These are phyloP conservation scores for Solanum clarkiae DNA, from an alignment of 257 asterid genomes.

Conservation along the genomic window DNA sequence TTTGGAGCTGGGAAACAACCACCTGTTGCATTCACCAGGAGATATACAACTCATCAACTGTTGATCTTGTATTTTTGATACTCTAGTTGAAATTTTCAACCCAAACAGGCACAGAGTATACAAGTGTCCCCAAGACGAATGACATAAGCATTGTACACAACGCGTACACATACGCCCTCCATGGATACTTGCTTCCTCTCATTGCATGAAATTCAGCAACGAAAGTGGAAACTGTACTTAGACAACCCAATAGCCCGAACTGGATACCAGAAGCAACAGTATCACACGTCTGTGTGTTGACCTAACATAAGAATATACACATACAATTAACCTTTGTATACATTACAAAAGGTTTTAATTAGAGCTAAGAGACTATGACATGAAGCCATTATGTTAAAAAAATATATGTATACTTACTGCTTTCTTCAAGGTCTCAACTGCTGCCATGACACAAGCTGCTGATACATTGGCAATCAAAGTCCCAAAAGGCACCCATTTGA, in stretches of 20 bases:
- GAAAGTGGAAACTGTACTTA: slow-evolving; percentile 76
- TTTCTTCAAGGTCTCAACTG: slow-evolving; percentile 53
- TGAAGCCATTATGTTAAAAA: not conserved
- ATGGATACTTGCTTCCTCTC: slow-evolving; percentile 46
- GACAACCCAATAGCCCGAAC: slow-evolving; percentile 78
- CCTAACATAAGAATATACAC: slow-evolving; percentile 15
- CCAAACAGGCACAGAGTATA: slow-evolving; percentile 68
- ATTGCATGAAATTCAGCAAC: slow-evolving; percentile 73
- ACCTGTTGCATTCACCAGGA: not conserved
- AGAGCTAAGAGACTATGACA: not conserved
- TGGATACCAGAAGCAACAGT: slow-evolving; percentile 56
- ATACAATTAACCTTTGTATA: not conserved
- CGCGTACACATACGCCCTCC: slow-evolving; percentile 69
- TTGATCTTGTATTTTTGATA: not conserved
- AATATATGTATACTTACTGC: slow-evolving; percentile 23
- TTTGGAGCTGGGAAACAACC: not conserved
- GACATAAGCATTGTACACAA: slow-evolving; percentile 28
- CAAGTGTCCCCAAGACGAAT: slow-evolving; percentile 45
- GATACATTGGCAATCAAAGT: slow-evolving; percentile 79
- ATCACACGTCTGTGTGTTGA: slow-evolving; percentile 19
- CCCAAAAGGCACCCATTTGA: slow-evolving; percentile 87
- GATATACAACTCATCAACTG: not conserved
- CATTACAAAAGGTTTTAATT: not conserved
- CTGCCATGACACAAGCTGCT: slow-evolving; percentile 93
- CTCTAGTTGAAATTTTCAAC: slow-evolving; percentile 20